Base-by-base conservation (phyloP, 257 asterid species). In the Handroanthus guayacan region DNA sequence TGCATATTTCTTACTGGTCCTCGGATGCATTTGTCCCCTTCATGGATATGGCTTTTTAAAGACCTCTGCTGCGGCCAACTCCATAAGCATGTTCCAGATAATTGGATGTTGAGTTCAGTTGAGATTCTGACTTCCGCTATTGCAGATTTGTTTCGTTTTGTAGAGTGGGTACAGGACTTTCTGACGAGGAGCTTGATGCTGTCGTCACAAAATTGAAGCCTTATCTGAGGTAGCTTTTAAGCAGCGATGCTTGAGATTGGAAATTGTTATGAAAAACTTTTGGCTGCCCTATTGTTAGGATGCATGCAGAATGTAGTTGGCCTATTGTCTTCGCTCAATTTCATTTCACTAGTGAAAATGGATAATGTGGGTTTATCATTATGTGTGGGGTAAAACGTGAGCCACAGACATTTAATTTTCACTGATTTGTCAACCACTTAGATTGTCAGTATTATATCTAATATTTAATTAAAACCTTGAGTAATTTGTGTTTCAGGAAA, bases 141-240 rank as follows among this genome's bases (percentile, higher is more conserved):
- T 89, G 99, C 99, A 95, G 99, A 81, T 95, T 95, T 74, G 83
- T 95, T 81, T 95, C 98, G 18, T 95, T 95, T 78, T 95, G 99
- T 89, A 83, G 98, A 82, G 99, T 95, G 78, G 99, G 98, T 72
- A 95, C 97, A 31, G 99, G 99, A 67, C 98, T 95, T 75, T 91
- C 99, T 73, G 97, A 95, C 36, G 97, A 92, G 82, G 99, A 92
- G 90, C 97, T 88, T 78, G 83, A 85, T 78, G 82, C 87, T 67
- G 84, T 95, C 81, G 92, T 92, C 82, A 79, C 87, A 72, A 91
- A 88, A 82, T 91, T 92, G 82, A 89, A 88, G 78, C 99, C 98
- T 65, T 90, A 88, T 84, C 84, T 95, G 83, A 89, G 94, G 99
- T 89, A 81, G 48, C 66, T 70, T 63, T 74, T 76, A 66, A 66